Percentiles rank a stretch among this genome's conserved stretches.
Evolutionary conservation across 1,139 yeast genomes (phyloP).

Genomic region (Kodamaea plutei): DNA sequence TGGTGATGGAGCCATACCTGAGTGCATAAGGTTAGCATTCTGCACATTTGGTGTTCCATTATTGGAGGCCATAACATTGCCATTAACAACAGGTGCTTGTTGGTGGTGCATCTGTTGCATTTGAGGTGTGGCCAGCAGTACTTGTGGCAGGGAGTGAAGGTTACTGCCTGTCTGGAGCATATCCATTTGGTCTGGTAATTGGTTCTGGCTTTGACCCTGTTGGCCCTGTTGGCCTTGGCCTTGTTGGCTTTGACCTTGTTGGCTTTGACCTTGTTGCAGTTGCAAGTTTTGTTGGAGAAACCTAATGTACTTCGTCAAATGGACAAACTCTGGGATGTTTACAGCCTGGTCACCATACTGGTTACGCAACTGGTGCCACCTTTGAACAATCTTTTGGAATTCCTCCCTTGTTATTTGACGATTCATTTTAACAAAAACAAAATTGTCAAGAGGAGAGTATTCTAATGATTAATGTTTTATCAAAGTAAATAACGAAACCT

Average conservation of each 20-base stretch:
- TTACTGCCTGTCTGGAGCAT: neutral
- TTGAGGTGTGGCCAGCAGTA: slow-evolving; percentile 7
- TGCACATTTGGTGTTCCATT: neutral
- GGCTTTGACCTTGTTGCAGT: slow-evolving; percentile 6
- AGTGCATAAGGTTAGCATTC: too few species aligned
- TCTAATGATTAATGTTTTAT: too few species aligned
- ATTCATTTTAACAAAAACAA: too few species aligned
- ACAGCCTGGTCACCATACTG: slow-evolving; percentile 65
- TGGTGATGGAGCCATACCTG: slow-evolving; percentile 3
- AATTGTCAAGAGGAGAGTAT: too few species aligned
- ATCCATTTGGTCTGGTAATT: slow-evolving; percentile 6
- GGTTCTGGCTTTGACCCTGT: slow-evolving; percentile 10
- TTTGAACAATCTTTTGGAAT: slow-evolving; percentile 40
- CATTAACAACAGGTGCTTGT: slow-evolving; percentile 3
- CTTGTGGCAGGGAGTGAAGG: slow-evolving; percentile 2
- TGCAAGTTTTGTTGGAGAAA: slow-evolving; percentile 37
- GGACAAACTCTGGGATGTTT: slow-evolving; percentile 58
- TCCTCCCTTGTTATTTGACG: slow-evolving; percentile 36
- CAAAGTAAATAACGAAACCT: too few species aligned
- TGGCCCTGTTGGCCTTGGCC: slow-evolving; percentile 12
- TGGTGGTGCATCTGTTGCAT: slow-evolving; percentile 9
- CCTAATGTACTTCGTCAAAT: slow-evolving; percentile 52
- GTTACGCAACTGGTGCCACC: slow-evolving; percentile 60
- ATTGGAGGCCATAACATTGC: neutral
- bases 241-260: slow-evolving; percentile 12